Base-by-base conservation (phyloP, 495 filamentous ascomycete species). In the Talaromyces adpressus region DNA sequence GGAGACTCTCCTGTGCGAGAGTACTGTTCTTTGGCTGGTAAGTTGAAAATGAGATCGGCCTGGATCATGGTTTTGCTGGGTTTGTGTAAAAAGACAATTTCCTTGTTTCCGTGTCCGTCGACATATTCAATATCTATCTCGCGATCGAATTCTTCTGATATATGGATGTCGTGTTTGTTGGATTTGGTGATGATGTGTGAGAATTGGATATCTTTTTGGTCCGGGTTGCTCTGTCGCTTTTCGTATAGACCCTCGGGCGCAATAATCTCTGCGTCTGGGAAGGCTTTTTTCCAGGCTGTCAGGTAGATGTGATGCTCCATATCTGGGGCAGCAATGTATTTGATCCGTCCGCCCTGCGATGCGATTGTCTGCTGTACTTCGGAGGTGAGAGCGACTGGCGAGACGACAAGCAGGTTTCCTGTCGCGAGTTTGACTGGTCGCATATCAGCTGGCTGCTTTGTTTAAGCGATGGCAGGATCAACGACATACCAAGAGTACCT, bases 271-370 rank as follows among this genome's bases (percentile, higher is more conserved):
- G 94, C 92, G 22, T 81, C 66, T 0, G 92, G 92, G 72, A 82
- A 98, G 5, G 84, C 91, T 18, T 82, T 74, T 63, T 89, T 85
- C 95, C 94, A 98, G 12, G 89, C 76, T 1, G 88, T 86, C 18
- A 98, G 70, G 77, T 91, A 92, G 70, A 98, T 89, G 81, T 98
- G 93, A 75, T 98, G 94, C 75, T 97, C 89, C 20, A 92, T 83
- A 70, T 98, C 94, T 20, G 87, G 82, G 4, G 93, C 92, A 11
- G 92, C 82, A 64, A 98, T 85, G 80, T 98, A 97, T 56, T 80
- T 82, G 54, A 98, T 86, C 25, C 86, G 79, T 49, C 84, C 82
- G 61, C 91, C 91, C 23, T 92, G 75, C n/a, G 77, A 74, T 30
- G 79, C 68, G 45, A 96, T 77, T 49, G 84, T 89, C 58, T 83